Base-by-base conservation (phyloP, 2,329 filamentous ascomycete species). In the Nemania abortiva region DNA sequence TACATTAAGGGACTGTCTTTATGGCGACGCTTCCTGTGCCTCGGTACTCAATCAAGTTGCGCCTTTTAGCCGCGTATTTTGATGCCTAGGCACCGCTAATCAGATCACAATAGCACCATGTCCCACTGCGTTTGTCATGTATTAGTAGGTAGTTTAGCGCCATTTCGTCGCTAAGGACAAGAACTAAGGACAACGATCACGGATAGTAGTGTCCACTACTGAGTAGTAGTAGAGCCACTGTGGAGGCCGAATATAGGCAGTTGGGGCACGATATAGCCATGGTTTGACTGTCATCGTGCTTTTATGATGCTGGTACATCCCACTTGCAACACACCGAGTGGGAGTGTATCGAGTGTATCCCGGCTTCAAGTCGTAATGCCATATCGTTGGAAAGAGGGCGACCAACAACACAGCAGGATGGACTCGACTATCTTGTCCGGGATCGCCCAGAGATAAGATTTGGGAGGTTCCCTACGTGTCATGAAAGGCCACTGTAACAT, bases 1-100 rank as follows among this genome's bases (percentile, higher is more conserved):
- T n/a, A 58, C 29, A 45, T n/a, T 24, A 29, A 34, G 37, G 56
- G 57, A 57, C 49, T 22, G 49, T 37, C 58, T 39, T 66, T 57
- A 37, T 59, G 18, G 3, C 18, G 39, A 42, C 20, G 18, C 29
- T 55, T 53, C 39, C 29, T 54, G 39, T 10, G 13, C 22, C 42
- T 22, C 31, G 39, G 6, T 45, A 47, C 59, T 54, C 27, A 47
- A 24, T 27, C n/a, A 31, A 55, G 31, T 18, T 34, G 39, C 39
- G 22, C 29, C 42, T 20, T 64, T 57, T 42, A 1, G 31, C 9
- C 52, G 31, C 20, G 37, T 20, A 18, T 1, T 20, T 56, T n/a
- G 11, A 55, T 63, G 20, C 20, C 27, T 57, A 24, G 42, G 31
- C 18, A 10, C 18, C 11, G 31, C 49, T 20, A 22, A 56, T 66